Conservation (phyloP, 192 early-diverging fungal species). For the Backusella mclennaniae region DNA sequence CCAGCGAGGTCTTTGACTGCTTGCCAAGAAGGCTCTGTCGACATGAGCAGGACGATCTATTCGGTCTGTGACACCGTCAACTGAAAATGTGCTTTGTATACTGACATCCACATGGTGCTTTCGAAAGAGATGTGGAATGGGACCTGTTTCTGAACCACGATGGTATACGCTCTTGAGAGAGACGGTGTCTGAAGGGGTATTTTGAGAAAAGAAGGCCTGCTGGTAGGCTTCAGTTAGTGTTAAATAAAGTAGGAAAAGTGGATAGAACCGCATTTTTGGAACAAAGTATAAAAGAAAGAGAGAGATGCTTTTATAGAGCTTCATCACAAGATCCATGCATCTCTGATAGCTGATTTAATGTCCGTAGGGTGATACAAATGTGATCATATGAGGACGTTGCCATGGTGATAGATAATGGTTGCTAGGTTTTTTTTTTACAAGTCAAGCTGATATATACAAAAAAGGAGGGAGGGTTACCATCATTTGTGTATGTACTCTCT, state of each 20-base stretch:
- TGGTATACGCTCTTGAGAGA: conserved; percentile 35
- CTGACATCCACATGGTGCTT: conserved; percentile 4
- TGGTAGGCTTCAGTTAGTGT: neutral
- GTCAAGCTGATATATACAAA: too few species aligned
- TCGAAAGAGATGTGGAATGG: conserved; percentile 30
- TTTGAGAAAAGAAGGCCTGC: neutral
- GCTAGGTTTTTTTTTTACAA: neutral
- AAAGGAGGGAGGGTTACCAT: too few species aligned
- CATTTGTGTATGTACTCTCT: too few species aligned
- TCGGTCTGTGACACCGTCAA: neutral
- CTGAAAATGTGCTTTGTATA: neutral
- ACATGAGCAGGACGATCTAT: neutral
- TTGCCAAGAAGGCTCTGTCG: neutral
- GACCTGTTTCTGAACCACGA: conserved; percentile 25
- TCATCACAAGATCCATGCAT: neutral
- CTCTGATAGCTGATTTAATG: neutral
- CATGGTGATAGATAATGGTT: too few species aligned
- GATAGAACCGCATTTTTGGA: neutral
- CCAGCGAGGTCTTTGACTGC: neutral
- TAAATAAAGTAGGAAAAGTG: neutral
- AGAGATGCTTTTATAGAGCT: too few species aligned
- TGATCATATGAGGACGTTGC: too few species aligned
- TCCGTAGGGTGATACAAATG: neutral
- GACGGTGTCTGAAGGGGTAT: neutral
- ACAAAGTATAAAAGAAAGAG: neutral